phyloP scores from a whole-genome alignment of 2,329 filamentous ascomycete species.

The Plenodomus lindquistii region DNA sequence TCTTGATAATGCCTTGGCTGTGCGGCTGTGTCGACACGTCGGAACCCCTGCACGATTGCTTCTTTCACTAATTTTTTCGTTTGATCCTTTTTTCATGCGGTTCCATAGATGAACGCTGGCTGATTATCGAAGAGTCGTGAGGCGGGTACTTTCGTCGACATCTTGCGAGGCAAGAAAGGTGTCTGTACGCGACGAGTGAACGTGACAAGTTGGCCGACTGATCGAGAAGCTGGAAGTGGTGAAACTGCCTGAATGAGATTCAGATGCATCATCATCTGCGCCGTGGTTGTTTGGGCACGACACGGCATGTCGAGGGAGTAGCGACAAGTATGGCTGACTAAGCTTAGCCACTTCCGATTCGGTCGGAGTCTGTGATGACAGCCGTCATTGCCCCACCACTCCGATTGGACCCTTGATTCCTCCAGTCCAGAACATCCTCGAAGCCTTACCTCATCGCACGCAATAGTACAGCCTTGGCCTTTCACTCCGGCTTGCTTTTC shows the following conservation, averaged over 20 bases:
- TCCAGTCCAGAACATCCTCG: constrained; percentile 15
- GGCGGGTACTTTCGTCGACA: constrained; percentile 19
- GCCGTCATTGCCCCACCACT: constrained; percentile 13
- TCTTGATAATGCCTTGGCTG: constrained; percentile 81
- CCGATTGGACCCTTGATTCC: constrained; percentile 15
- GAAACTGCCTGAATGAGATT: background rate
- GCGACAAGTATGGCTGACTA: background rate
- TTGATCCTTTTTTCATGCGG: constrained; percentile 79
- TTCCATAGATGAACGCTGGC: constrained; percentile 69
- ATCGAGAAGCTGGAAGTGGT: background rate
- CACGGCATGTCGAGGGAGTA: background rate
- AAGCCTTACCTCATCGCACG: constrained; percentile 3
- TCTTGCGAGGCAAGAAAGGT: constrained; percentile 12
- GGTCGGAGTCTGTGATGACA: constrained; percentile 1
- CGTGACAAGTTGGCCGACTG: background rate
- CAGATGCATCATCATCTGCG: background rate
- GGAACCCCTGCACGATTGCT: constrained; percentile 71
- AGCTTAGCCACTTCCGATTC: background rate
- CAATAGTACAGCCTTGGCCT: background rate
- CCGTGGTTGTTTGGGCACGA: background rate
- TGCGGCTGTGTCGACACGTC: constrained; percentile 75
- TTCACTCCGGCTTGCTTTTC: too few species aligned
- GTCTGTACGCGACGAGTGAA: background rate
- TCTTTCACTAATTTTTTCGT: constrained; percentile 69
- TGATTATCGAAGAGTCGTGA: constrained; percentile 21